phyloP scores from a whole-genome alignment of 208 protist species.

The Blechomonas ayalai region DNA sequence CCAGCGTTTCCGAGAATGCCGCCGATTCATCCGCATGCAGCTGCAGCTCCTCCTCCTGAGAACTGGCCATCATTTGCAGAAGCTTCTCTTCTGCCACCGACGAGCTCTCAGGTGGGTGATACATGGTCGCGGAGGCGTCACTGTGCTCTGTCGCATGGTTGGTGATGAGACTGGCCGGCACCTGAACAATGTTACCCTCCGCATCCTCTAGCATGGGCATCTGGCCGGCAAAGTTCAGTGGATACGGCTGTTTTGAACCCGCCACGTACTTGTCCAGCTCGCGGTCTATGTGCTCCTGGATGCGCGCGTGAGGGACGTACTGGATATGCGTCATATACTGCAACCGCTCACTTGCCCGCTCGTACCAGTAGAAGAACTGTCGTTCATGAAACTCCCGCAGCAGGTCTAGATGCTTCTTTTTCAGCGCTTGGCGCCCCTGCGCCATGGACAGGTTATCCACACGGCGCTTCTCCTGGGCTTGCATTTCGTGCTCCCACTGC shows the following conservation, averaged over 20 bases:
- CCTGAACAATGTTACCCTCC: slow-evolving; percentile 75
- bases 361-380: slow-evolving; percentile 92
- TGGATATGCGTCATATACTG: slow-evolving; percentile 86
- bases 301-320: slow-evolving; percentile 62
- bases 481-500: slow-evolving; percentile 90
- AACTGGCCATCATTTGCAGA: slow-evolving; percentile 70
- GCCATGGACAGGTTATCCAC: slow-evolving; percentile 60
- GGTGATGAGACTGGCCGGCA: slow-evolving; percentile 54
- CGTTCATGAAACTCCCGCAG: slow-evolving; percentile 86
- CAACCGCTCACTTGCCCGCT: slow-evolving; percentile 85
- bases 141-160: slow-evolving; percentile 74
- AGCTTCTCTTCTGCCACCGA: slow-evolving; percentile 60
- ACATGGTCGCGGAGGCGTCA: slow-evolving; percentile 45
- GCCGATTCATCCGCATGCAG: slow-evolving; percentile 18
- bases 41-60: slow-evolving; percentile 72
- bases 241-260: slow-evolving; percentile 61
- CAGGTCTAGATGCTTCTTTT: slow-evolving; percentile 88
- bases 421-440: slow-evolving; percentile 72
- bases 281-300: slow-evolving; percentile 80
- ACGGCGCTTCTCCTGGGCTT: slow-evolving; percentile 79
- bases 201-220: slow-evolving; percentile 84
- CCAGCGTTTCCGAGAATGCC: slow-evolving; percentile 56
- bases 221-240: slow-evolving; percentile 88
- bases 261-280: slow-evolving; percentile 87
- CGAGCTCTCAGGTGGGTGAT: slow-evolving; percentile 51